Evolutionary conservation across 2,329 filamentous ascomycete genomes (phyloP), one percentile per base, ranked within the genome.

Genomic region (Pseudogymnoascus sp.): DNA sequence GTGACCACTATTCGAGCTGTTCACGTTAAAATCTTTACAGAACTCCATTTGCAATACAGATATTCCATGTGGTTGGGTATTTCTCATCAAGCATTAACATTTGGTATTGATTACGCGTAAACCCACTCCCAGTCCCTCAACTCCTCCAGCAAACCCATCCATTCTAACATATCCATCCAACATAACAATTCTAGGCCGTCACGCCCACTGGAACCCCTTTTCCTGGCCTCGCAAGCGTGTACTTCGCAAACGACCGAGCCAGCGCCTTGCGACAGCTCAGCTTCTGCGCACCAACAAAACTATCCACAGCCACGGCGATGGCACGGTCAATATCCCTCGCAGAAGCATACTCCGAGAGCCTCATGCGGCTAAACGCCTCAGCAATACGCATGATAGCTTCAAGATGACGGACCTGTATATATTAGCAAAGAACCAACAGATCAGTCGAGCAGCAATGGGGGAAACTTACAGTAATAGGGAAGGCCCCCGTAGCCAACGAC

Each of bases 241-340:
- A 99, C 80, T 99, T 99, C 71, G 94, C 92, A 79, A 99, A 99
- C 4, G 94, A 91, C 65, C 94, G 83, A 0, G 92, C 90, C 50
- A 99, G 82, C 14, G 94, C 92, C 81, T 96, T 97, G 83, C 97
- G 99, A 78, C 91, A 94, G 78, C 91, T 96, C 71, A 97, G 86
- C 80, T 99, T 99, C 75, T 99, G 94, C 70, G 90, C 95, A 65
- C 90, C 91, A 47, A 99, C 91, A 72, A 99, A 99, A 63, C 90
- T 95, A 68, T 97, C 92, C 2, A 99, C 91, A 0, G 94, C 96
- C 5, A 99, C 94, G 12, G 92, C 91, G 72, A 99, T 99, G 64
- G 94, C 94, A 47, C 94, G 91, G 76, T 99, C 94, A 70, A 99
- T 96, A 73, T 99, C 94, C 65, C 89, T 84, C 1, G 89, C 78